Percentiles rank a stretch among this genome's conserved stretches.
These are phyloP conservation scores for Hansenula lynferdii DNA, from an alignment of 1,139 yeast species.

Conservation along the genomic window DNA sequence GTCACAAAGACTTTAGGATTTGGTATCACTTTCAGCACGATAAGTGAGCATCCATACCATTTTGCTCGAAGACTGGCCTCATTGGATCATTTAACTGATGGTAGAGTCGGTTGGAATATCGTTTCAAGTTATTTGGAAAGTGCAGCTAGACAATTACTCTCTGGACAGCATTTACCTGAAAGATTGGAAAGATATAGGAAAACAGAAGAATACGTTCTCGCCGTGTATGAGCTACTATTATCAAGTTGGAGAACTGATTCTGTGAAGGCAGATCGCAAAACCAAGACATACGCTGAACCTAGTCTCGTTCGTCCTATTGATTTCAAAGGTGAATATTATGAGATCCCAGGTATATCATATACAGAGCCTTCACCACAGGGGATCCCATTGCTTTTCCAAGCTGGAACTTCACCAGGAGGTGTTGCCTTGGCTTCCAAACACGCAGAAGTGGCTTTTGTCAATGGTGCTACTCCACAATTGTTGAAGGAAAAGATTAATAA, in stretches of 20 bases:
- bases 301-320: constrained; percentile 31
- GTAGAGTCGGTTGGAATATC: constrained; percentile 40
- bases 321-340: constrained; percentile 32
- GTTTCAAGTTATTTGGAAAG: constrained; percentile 37
- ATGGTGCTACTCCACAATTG: constrained; percentile 22
- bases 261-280: constrained; percentile 25
- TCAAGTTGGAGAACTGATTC: constrained; percentile 41
- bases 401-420: constrained; percentile 40
- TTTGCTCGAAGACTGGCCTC: constrained; percentile 35
- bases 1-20: constrained; percentile 34
- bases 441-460: constrained; percentile 37
- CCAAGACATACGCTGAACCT: constrained; percentile 32
- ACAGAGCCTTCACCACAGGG: constrained; percentile 39
- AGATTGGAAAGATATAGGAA: constrained; percentile 33
- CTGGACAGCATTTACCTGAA: constrained; percentile 31
- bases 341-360: constrained; percentile 35
- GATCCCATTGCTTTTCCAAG: constrained; percentile 38
- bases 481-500: constrained; percentile 17
- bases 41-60: constrained; percentile 37
- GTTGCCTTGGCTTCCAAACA: constrained; percentile 37
- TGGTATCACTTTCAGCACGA: constrained; percentile 36
- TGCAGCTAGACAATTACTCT: constrained; percentile 33
- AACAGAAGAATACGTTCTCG: constrained; percentile 35
- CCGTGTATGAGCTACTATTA: constrained; percentile 32
- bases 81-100: constrained; percentile 34